Evolutionary conservation across 208 protist genomes (phyloP).

Genomic region (Acanthamoeba rhysodes): DNA sequence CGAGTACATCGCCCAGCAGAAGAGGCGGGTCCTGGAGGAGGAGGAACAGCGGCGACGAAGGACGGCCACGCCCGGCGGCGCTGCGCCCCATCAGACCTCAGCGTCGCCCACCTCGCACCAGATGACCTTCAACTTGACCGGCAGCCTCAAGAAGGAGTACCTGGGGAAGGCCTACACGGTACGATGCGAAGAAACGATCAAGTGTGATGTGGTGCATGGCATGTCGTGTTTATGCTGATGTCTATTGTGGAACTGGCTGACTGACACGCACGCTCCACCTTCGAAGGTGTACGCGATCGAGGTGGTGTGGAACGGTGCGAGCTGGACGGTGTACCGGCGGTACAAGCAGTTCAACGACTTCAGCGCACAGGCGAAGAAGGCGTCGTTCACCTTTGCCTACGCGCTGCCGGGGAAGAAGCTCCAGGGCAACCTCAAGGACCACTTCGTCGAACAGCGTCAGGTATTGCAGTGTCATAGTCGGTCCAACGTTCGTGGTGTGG

Average conservation of each 20-base stretch:
- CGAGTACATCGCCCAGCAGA: conserved; percentile 37
- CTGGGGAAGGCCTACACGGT: conserved; percentile 32
- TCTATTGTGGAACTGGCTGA: no score
- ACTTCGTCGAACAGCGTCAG: conserved; percentile 48
- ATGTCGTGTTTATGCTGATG: background rate
- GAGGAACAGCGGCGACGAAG: background rate
- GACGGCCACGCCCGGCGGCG: background rate
- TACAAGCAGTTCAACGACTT: conserved; percentile 64
- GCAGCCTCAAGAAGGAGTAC: conserved; percentile 14
- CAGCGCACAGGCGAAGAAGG: conserved; percentile 34
- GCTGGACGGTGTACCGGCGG: conserved; percentile 22
- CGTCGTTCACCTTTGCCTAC: conserved; percentile 26
- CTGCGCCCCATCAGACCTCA: background rate
- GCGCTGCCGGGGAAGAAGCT: conserved; percentile 12
- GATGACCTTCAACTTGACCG: background rate
- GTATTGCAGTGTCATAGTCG: background rate
- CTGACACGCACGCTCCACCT: background rate
- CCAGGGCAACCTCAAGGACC: conserved; percentile 55
- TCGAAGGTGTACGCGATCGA: background rate
- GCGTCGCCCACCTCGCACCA: background rate
- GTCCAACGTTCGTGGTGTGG: background rate
- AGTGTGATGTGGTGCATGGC: background rate
- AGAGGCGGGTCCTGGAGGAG: conserved; percentile 19
- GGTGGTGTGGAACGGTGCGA: background rate
- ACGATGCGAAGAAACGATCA: background rate